Percentiles rank a stretch among this genome's conserved stretches.
Evolutionary conservation across 2,329 filamentous ascomycete species (phyloP).

Genomic region (Talaromyces sp.): DNA sequence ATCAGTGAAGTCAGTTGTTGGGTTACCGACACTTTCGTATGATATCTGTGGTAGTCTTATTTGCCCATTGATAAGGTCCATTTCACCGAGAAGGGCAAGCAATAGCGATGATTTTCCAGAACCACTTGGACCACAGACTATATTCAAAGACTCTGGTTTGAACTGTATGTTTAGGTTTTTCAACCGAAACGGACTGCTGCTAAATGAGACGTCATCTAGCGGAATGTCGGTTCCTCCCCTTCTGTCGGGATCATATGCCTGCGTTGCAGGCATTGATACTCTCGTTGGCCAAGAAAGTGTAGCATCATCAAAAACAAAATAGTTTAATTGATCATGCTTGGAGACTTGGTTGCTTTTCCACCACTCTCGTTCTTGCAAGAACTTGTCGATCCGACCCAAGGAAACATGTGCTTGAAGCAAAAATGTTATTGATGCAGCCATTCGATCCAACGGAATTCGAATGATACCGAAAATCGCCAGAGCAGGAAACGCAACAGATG

Average conservation of each 20-base stretch:
- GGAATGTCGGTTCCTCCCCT: not conserved
- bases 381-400: constrained; percentile 1
- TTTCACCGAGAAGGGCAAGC: constrained; percentile 9
- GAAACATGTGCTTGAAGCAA: constrained; percentile 4
- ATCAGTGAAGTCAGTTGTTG: not conserved
- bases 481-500: constrained; percentile 10
- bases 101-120: constrained; percentile 12
- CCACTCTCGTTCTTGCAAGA: constrained; percentile 2
- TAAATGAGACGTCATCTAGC: not conserved
- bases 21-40: not conserved
- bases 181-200: not conserved
- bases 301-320: constrained; percentile 3
- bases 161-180: not conserved
- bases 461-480: constrained; percentile 7
- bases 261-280: too few relatives aligned
- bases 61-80: constrained; percentile 5
- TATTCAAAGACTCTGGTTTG: not conserved
- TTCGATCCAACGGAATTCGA: constrained; percentile 3
- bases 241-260: not conserved
- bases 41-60: not conserved
- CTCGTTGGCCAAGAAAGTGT: constrained; percentile 3
- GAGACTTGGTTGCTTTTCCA: not conserved
- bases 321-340: not conserved
- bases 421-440: not conserved
- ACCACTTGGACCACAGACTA: constrained; percentile 5